Evolutionary conservation across 106 monocot genomes (phyloP).

Genomic region (Gastrodia elata): DNA sequence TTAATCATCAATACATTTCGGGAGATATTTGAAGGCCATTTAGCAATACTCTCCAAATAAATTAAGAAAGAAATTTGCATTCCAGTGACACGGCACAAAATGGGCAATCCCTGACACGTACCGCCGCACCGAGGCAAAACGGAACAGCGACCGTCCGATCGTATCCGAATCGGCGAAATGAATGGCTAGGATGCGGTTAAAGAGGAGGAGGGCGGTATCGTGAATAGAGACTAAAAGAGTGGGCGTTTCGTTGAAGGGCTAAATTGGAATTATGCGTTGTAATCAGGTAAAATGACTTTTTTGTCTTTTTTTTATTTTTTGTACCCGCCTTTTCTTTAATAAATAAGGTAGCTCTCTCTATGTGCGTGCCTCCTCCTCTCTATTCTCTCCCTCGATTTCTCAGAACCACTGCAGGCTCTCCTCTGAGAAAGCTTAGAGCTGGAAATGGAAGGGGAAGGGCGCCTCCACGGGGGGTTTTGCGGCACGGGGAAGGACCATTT

Average conservation of each 20-base stretch:
- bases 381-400: not conserved
- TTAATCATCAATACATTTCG: too few relatives aligned
- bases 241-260: not conserved
- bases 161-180: not conserved
- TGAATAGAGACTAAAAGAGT: not conserved
- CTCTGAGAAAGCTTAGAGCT: not conserved
- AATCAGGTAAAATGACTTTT: not conserved
- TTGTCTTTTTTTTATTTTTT: not conserved
- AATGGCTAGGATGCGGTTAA: not conserved
- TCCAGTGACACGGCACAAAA: not conserved
- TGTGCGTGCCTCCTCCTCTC: not conserved
- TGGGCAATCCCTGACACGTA: not conserved
- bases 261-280: not conserved
- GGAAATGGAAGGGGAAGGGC: conserved; percentile 34
- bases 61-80: too few relatives aligned
- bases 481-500: conserved; percentile 32
- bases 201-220: not conserved
- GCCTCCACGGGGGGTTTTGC: conserved; percentile 16
- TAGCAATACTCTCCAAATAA: too few relatives aligned
- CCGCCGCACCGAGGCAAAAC: not conserved
- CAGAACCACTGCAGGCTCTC: not conserved
- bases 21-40: too few relatives aligned
- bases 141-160: not conserved
- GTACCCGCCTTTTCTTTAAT: not conserved
- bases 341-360: too few relatives aligned